Conservation (phyloP, 441 rosid genomes). For the Pelargonium fulgidum region DNA sequence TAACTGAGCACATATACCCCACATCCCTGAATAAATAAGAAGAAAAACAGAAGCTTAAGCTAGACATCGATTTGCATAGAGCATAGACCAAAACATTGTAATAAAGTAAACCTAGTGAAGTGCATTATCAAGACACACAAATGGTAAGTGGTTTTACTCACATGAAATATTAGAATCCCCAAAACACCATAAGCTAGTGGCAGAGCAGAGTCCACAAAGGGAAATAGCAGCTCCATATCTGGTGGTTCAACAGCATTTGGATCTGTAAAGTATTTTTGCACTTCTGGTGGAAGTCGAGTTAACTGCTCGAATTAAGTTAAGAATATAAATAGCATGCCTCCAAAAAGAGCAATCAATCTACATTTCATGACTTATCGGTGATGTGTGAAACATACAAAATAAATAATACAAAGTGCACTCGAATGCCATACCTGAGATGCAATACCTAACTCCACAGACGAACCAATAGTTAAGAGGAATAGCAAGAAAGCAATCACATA, state of each 20-base stretch:
- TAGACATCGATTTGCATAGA: neutral
- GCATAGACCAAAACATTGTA: neutral
- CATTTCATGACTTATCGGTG: neutral
- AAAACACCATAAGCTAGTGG: constrained; percentile 90
- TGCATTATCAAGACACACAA: neutral
- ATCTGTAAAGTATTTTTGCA: constrained; percentile 84
- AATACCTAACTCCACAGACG: constrained; percentile 88
- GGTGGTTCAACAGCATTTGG: constrained; percentile 83
- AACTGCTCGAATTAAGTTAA: constrained; percentile 37
- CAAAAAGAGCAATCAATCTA: neutral
- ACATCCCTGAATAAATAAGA: neutral
- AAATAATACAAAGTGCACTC: neutral
- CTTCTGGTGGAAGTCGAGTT: constrained; percentile 88
- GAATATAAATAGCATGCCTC: neutral
- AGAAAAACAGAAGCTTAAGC: neutral
- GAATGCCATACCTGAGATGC: constrained; percentile 72
- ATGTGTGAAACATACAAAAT: neutral
- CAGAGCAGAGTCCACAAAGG: constrained; percentile 88
- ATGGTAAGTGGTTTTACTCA: constrained; percentile 26
- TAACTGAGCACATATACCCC: neutral
- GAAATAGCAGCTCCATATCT: constrained; percentile 75
- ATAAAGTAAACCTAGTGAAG: neutral
- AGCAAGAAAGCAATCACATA: constrained; percentile 80
- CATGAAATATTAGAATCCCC: constrained; percentile 86
- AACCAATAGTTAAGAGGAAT: constrained; percentile 80